Percentiles rank a stretch among this genome's conserved stretches.
Evolutionary conservation across 1,284 basidiomycete species (phyloP).

Genomic region (Ceratorhiza oryzae-sativae): DNA sequence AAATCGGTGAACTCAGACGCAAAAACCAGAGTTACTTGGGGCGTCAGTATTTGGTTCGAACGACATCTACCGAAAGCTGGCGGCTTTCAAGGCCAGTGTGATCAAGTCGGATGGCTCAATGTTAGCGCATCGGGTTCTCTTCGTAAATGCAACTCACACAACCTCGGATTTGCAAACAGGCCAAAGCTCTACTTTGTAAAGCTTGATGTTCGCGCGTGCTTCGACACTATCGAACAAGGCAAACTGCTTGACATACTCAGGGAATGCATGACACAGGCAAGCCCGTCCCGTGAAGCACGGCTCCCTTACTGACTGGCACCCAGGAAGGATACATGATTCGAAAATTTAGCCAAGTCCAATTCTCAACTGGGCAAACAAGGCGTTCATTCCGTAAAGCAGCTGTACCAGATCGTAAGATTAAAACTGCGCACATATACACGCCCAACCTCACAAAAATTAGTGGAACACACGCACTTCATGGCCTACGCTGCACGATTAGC

Average conservation of each 20-base stretch:
- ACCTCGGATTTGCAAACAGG: slow-evolving; percentile 53
- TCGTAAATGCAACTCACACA: background rate
- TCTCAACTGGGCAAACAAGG: slow-evolving; percentile 60
- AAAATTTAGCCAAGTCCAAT: slow-evolving; percentile 66
- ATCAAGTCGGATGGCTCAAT: slow-evolving; percentile 57
- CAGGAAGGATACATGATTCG: slow-evolving; percentile 60
- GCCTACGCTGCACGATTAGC: slow-evolving; percentile 73
- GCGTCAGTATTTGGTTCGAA: slow-evolving; percentile 84
- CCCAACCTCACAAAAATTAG: no score
- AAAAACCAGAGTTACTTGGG: slow-evolving; percentile 70
- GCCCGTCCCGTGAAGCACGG: slow-evolving; percentile 6
- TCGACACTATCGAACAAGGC: slow-evolving; percentile 94
- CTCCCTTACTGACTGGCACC: slow-evolving; percentile 44
- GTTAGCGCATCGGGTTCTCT: slow-evolving; percentile 55
- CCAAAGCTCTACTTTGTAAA: slow-evolving; percentile 94
- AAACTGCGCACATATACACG: background rate
- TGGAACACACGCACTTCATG: slow-evolving; percentile 76
- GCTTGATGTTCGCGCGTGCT: slow-evolving; percentile 93
- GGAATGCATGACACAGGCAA: slow-evolving; percentile 52
- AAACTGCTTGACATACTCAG: slow-evolving; percentile 83
- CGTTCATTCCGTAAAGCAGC: slow-evolving; percentile 68
- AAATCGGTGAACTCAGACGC: slow-evolving; percentile 57
- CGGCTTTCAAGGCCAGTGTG: slow-evolving; percentile 69
- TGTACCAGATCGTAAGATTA: slow-evolving; percentile 64
- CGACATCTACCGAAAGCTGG: slow-evolving; percentile 79